Percentiles rank a stretch among this genome's conserved stretches.
These are phyloP conservation scores for Tricholoma terreum DNA, from an alignment of 768 basidiomycete genomes.

Conservation along the genomic window DNA sequence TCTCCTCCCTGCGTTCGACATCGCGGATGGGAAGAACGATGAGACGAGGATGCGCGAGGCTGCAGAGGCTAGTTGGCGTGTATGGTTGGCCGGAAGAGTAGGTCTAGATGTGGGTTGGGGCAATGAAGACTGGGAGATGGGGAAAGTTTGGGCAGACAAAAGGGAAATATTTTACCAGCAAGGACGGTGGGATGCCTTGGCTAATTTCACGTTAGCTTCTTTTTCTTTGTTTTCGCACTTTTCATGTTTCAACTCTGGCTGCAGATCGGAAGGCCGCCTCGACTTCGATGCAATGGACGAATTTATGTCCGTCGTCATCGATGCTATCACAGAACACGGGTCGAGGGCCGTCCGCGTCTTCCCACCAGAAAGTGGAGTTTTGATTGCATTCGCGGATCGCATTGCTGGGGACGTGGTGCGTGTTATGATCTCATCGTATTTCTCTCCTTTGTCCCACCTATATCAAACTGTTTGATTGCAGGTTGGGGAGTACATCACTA, in stretches of 20 bases:
- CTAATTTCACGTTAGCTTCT: constrained; percentile 73
- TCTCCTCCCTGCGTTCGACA: constrained; percentile 85
- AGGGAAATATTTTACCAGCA: constrained; percentile 90
- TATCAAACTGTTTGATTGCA: constrained; percentile 33
- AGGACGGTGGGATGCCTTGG: constrained; percentile 72
- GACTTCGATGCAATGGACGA: constrained; percentile 93
- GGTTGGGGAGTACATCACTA: constrained; percentile 85
- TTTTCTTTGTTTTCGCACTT: neutral
- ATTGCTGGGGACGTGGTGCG: constrained; percentile 81
- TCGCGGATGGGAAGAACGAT: constrained; percentile 71
- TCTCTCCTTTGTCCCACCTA: neutral
- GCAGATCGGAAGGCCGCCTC: constrained; percentile 54
- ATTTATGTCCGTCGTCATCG: constrained; percentile 73
- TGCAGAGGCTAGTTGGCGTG: constrained; percentile 82
- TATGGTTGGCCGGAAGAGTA: constrained; percentile 45
- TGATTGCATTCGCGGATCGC: constrained; percentile 80
- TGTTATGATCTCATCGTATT: constrained; percentile 7
- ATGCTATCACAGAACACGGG: constrained; percentile 70
- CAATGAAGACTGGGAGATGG: constrained; percentile 80
- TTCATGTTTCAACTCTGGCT: neutral
- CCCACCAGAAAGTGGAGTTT: constrained; percentile 72
- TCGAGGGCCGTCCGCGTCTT: constrained; percentile 82
- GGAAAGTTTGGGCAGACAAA: constrained; percentile 94
- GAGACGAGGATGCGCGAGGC: constrained; percentile 78
- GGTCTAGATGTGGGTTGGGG: constrained; percentile 10